These are phyloP conservation scores for Neurospora sp. DNA, from an alignment of 495 filamentous ascomycete species.

Conservation along the genomic window DNA sequence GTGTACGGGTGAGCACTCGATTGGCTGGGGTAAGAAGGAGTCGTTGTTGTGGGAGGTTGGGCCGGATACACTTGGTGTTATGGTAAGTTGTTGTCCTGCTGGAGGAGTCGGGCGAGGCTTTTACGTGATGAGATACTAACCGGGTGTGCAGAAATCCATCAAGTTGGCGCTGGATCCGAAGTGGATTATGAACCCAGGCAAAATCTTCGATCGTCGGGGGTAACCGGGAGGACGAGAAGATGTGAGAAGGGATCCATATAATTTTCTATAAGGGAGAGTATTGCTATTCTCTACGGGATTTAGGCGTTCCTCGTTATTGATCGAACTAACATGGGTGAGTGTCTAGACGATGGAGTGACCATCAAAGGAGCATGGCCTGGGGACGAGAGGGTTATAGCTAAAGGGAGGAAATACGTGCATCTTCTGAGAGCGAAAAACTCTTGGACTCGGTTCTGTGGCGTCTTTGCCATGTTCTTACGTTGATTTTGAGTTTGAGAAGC, in stretches of 20 bases:
- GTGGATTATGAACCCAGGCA: slow-evolving; percentile 86
- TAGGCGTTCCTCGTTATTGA: background rate
- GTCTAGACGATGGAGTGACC: background rate
- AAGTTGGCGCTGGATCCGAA: slow-evolving; percentile 77
- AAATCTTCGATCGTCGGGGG: slow-evolving; percentile 60
- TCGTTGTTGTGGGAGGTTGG: slow-evolving; percentile 76
- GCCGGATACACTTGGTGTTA: slow-evolving; percentile 66
- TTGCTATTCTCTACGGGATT: too few species aligned
- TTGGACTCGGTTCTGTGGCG: background rate
- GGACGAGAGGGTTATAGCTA: background rate
- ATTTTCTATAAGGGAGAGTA: too few species aligned
- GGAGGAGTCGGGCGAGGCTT: background rate
- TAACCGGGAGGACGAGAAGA: background rate
- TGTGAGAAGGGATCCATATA: background rate
- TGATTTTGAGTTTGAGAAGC: background rate
- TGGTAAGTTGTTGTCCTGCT: too few species aligned
- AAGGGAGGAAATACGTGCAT: background rate
- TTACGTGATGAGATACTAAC: background rate
- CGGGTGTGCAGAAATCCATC: slow-evolving; percentile 45
- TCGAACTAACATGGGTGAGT: background rate
- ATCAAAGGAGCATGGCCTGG: background rate
- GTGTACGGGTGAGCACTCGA: slow-evolving; percentile 82
- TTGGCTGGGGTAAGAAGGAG: slow-evolving; percentile 83
- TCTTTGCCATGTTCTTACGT: background rate
- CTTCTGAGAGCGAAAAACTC: background rate